Conservation (phyloP, 306 rosid species). For the Ochetophila trinervis region DNA sequence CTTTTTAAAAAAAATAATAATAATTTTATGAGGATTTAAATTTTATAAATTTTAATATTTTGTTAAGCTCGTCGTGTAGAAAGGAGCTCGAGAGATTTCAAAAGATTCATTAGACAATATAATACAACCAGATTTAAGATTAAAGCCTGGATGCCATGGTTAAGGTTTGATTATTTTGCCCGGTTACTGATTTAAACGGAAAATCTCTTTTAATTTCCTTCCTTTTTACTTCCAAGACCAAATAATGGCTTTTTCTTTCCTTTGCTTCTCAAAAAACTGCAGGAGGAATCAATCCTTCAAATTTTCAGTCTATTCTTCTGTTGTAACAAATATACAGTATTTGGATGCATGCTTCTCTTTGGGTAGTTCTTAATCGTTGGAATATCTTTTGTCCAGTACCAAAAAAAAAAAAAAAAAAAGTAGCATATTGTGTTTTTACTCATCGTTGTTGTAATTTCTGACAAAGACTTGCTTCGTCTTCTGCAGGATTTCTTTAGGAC, state of each 20-base stretch:
- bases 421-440: neutral
- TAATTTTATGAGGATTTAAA: neutral
- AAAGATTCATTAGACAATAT: neutral
- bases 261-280: no score
- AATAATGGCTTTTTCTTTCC: neutral
- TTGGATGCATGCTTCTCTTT: neutral
- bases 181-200: no score
- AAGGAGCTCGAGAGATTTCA: neutral
- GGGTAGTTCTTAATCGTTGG: neutral
- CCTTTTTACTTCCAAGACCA: no score
- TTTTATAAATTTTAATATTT: neutral
- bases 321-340: neutral
- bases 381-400: neutral
- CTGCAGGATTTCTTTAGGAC: slow-evolving; percentile 58
- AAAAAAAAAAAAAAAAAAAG: neutral
- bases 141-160: neutral
- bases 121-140: neutral
- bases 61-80: neutral
- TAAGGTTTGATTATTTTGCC: no score
- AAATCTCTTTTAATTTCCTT: no score
- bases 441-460: neutral
- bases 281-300: neutral
- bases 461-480: slow-evolving; percentile 8
- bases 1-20: no score
- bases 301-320: neutral